Conservation (phyloP, 1,284 basidiomycete genomes). For the Trametes polyzona region DNA sequence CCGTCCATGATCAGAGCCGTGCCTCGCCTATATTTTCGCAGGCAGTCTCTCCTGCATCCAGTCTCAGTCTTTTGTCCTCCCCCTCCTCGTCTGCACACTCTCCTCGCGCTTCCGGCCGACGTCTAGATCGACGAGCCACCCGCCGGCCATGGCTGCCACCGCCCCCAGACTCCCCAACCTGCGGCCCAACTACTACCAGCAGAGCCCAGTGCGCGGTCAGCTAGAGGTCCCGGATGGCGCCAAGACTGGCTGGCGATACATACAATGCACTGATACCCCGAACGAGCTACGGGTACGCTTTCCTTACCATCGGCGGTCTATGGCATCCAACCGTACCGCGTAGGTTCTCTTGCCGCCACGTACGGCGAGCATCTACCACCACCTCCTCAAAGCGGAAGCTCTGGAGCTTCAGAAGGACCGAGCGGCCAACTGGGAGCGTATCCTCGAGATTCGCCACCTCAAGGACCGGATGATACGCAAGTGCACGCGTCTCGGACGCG, state of each 20-base stretch:
- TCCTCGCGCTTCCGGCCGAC: background rate
- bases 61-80: slow-evolving; percentile 17
- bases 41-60: slow-evolving; percentile 3
- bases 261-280: slow-evolving; percentile 75
- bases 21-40: slow-evolving; percentile 28
- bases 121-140: slow-evolving; percentile 9
- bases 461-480: slow-evolving; percentile 82
- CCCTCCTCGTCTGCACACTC: background rate
- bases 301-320: background rate
- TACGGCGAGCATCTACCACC: slow-evolving; percentile 68
- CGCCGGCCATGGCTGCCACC: slow-evolving; percentile 23
- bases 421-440: slow-evolving; percentile 61
- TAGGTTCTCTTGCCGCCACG: slow-evolving; percentile 72
- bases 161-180: slow-evolving; percentile 30
- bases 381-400: slow-evolving; percentile 63
- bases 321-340: background rate
- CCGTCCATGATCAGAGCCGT: slow-evolving; percentile 16
- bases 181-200: slow-evolving; percentile 56
- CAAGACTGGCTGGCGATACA: slow-evolving; percentile 64
- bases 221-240: slow-evolving; percentile 64
- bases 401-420: slow-evolving; percentile 60
- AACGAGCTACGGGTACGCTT: slow-evolving; percentile 68
- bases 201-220: slow-evolving; percentile 71
- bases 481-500: slow-evolving; percentile 59
- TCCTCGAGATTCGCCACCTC: slow-evolving; percentile 72